Percentiles rank a stretch among this genome's conserved stretches.
Conservation (phyloP, 768 basidiomycete genomes). For the Russula dissimulans region DNA sequence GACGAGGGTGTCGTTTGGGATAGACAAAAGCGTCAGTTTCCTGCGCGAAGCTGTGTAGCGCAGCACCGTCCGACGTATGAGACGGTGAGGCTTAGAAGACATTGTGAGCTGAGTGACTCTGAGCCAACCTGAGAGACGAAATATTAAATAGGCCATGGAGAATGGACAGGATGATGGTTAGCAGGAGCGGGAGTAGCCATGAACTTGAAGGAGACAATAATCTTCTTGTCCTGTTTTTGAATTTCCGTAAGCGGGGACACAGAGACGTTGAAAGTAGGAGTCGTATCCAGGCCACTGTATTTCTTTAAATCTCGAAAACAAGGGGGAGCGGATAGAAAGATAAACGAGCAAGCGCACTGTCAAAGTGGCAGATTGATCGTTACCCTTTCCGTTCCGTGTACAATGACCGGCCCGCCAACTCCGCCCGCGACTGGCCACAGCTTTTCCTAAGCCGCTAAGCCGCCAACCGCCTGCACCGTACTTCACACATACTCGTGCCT, state of each 20-base stretch:
- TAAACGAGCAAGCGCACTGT: neutral
- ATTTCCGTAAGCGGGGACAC: slow-evolving; percentile 1
- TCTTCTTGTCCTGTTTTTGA: slow-evolving; percentile 13
- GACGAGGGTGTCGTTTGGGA: slow-evolving; percentile 16
- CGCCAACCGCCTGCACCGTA: too few relatives aligned
- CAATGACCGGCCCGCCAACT: neutral
- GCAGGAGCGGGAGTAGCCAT: neutral
- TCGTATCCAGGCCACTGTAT: slow-evolving; percentile 5
- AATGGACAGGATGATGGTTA: neutral
- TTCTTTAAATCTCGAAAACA: neutral
- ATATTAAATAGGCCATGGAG: slow-evolving; percentile 7
- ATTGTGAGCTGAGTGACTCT: neutral
- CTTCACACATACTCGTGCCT: neutral
- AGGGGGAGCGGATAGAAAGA: neutral
- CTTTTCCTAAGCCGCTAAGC: neutral
- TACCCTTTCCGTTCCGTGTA: neutral
- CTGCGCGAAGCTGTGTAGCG: neutral
- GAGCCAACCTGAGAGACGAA: neutral
- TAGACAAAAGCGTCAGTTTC: neutral
- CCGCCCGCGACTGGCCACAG: neutral
- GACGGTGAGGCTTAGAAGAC: neutral
- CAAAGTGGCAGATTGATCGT: neutral
- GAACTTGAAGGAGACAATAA: slow-evolving; percentile 1
- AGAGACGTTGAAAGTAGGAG: neutral
- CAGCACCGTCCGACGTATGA: slow-evolving; percentile 8